Evolutionary conservation across 1,139 yeast species (phyloP).

Genomic region (Taphrina pruni): DNA sequence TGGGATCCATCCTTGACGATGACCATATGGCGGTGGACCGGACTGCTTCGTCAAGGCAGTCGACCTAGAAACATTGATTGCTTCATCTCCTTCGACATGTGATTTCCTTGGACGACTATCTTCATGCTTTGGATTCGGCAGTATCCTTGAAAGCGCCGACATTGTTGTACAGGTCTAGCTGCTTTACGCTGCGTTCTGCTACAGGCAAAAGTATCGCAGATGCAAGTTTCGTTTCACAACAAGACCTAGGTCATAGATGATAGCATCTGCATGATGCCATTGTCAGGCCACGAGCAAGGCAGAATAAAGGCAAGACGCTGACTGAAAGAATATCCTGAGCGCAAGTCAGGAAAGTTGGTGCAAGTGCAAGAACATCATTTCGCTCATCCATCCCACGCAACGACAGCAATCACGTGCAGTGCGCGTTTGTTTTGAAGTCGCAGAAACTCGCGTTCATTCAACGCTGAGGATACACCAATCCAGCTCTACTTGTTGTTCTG

Average conservation of each 20-base stretch:
- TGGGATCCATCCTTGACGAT: slow-evolving; percentile 51
- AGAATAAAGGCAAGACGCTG: not conserved
- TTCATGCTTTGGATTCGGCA: slow-evolving; percentile 29
- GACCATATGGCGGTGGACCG: slow-evolving; percentile 50
- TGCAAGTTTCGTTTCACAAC: no score
- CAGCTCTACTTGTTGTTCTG: no score
- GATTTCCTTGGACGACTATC: not conserved
- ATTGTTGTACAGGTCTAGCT: not conserved
- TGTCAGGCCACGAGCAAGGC: no score
- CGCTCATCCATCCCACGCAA: not conserved
- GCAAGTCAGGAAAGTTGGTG: no score
- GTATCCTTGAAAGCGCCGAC: slow-evolving; percentile 29
- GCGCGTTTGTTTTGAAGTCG: slow-evolving; percentile 21
- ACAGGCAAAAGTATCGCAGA: no score
- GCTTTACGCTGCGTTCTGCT: no score
- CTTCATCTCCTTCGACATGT: not conserved
- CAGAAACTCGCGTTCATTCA: slow-evolving; percentile 2
- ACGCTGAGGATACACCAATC: not conserved
- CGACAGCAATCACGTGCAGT: slow-evolving; percentile 3
- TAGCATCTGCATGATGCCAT: no score
- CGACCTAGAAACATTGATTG: not conserved
- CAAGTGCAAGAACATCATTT: not conserved
- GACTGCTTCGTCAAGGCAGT: not conserved
- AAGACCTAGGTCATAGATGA: no score
- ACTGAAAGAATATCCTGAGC: not conserved